These are phyloP conservation scores for Tolypocladium nubicola DNA, from an alignment of 2,329 filamentous ascomycete genomes.

Conservation along the genomic window DNA sequence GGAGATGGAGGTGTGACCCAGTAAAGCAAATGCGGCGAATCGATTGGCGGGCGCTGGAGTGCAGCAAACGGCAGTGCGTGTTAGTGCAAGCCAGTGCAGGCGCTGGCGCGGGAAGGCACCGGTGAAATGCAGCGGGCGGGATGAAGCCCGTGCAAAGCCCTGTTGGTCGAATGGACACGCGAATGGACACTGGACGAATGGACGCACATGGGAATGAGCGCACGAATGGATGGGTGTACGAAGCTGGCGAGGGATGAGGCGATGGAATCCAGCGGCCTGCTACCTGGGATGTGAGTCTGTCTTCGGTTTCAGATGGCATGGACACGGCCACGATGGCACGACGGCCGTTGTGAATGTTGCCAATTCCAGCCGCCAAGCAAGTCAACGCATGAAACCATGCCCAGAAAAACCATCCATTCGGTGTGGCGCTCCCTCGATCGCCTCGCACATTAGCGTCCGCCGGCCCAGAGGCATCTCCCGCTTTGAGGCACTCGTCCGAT, in stretches of 20 bases:
- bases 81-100: background rate
- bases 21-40: constrained; percentile 15
- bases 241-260: background rate
- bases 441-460: background rate
- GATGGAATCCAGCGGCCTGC: background rate
- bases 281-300: background rate
- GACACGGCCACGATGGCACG: background rate
- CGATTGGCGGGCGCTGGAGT: constrained; percentile 10
- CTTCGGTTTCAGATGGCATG: background rate
- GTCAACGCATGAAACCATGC: background rate
- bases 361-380: background rate
- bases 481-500: background rate
- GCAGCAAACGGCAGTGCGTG: background rate
- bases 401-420: background rate
- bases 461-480: background rate
- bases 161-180: background rate
- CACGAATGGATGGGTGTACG: background rate
- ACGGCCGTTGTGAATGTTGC: background rate
- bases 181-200: no score
- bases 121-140: background rate
- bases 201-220: background rate
- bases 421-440: background rate
- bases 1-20: constrained; percentile 7
- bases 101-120: background rate
- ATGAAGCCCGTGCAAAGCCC: background rate